Evolutionary conservation across 129 eudicot species (phyloP).

Genomic region (Solidago caesia): DNA sequence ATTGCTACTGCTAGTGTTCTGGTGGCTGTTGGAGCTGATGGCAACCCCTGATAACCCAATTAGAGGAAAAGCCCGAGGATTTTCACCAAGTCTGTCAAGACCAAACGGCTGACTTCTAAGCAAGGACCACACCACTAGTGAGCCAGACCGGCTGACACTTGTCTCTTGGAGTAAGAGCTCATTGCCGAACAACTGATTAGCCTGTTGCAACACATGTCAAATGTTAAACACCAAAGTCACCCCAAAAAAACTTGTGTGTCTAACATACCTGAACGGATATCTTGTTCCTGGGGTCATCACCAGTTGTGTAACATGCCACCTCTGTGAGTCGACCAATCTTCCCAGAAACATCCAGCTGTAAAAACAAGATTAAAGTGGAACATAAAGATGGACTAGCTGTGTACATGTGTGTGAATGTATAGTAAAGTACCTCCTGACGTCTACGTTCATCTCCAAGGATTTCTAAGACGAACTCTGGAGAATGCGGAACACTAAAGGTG

Average conservation of each 20-base stretch:
- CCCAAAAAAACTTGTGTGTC: neutral
- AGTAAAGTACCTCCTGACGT: neutral
- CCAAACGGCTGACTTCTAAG: too few relatives aligned
- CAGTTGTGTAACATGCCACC: neutral
- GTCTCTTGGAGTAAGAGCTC: neutral
- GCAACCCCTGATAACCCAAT: too few relatives aligned
- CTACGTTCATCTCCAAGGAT: slow-evolving; percentile 1
- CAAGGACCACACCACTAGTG: too few relatives aligned
- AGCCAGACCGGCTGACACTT: too few relatives aligned
- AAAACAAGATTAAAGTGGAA: neutral
- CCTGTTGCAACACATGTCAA: neutral
- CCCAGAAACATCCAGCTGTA: neutral
- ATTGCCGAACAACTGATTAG: neutral
- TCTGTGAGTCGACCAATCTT: neutral
- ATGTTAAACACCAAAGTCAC: neutral
- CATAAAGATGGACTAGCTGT: neutral
- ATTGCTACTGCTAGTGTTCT: neutral
- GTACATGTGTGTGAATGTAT: neutral
- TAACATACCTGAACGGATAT: neutral
- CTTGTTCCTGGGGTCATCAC: neutral
- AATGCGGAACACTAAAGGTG: neutral
- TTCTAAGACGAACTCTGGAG: neutral
- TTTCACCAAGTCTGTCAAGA: too few relatives aligned
- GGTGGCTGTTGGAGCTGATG: neutral
- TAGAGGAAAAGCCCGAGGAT: too few relatives aligned